Conservation (phyloP, 2,329 filamentous ascomycete species). For the Clonostachys solani region DNA sequence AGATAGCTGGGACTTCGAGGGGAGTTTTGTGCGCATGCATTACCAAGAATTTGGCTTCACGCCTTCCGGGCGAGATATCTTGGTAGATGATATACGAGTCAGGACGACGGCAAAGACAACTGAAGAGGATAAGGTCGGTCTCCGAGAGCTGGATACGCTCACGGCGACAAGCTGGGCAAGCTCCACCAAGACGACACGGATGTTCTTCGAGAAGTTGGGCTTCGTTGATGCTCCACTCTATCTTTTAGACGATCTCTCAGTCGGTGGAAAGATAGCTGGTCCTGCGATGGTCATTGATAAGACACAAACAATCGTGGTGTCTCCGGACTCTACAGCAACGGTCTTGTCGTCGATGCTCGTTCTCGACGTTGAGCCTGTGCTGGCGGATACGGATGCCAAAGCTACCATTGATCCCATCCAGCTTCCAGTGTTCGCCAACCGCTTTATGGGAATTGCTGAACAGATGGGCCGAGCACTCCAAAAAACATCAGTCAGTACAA, state of each 20-base stretch:
- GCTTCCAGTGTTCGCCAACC: constrained; percentile 48
- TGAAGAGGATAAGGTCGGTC: neutral
- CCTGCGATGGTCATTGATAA: constrained; percentile 23
- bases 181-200: neutral
- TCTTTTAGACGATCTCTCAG: neutral
- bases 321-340: constrained; percentile 13
- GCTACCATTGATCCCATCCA: constrained; percentile 38
- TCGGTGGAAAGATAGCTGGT: constrained; percentile 12
- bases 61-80: constrained; percentile 23
- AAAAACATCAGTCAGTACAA: constrained; percentile 50
- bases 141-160: neutral
- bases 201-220: neutral
- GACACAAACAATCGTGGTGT: constrained; percentile 21
- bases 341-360: constrained; percentile 9
- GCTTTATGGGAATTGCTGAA: constrained; percentile 56
- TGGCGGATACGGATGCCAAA: constrained; percentile 11
- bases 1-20: constrained; percentile 24
- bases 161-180: neutral
- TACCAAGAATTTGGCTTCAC: constrained; percentile 34
- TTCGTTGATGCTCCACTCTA: neutral
- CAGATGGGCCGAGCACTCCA: constrained; percentile 56
- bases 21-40: constrained; percentile 29
- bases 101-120: neutral
- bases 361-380: too few relatives aligned
- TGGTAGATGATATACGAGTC: constrained; percentile 23